phyloP scores from a whole-genome alignment of 1,139 yeast genomes.

The Debaryomyces subglobosus region DNA sequence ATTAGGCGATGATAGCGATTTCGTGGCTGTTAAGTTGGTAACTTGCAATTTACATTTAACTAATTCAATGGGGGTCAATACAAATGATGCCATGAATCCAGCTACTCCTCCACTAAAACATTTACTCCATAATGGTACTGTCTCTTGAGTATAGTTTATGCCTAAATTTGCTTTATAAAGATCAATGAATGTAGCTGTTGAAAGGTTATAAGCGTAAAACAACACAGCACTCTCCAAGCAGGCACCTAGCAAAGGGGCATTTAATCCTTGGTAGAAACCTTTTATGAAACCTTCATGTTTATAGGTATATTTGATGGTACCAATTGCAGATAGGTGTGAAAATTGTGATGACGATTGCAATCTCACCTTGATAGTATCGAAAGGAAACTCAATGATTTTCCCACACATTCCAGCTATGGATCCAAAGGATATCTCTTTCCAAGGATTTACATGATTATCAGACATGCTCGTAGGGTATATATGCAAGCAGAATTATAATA shows the following conservation, averaged over 20 bases:
- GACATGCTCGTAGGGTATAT: conserved; percentile 4
- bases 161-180: conserved; percentile 12
- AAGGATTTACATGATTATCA: conserved; percentile 22
- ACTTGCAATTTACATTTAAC: conserved; percentile 90
- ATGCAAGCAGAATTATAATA: background rate
- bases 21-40: conserved; percentile 41
- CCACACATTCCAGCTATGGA: conserved; percentile 79
- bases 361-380: conserved; percentile 89
- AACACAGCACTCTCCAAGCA: conserved; percentile 70
- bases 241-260: conserved; percentile 86
- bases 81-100: conserved; percentile 81
- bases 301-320: conserved; percentile 64
- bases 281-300: conserved; percentile 63
- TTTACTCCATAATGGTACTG: conserved; percentile 41
- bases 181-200: conserved; percentile 68
- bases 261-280: conserved; percentile 61
- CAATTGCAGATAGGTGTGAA: conserved; percentile 53
- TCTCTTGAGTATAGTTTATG: conserved; percentile 17
- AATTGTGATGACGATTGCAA: conserved; percentile 62
- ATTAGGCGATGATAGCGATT: conserved; percentile 9
- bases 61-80: conserved; percentile 87
- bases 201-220: conserved; percentile 63
- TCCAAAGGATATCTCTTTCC: conserved; percentile 47
- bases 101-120: conserved; percentile 75
- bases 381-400: conserved; percentile 85